Evolutionary conservation across 176 grass and related monocot genomes (phyloP).

Genomic region (Areca catechu): DNA sequence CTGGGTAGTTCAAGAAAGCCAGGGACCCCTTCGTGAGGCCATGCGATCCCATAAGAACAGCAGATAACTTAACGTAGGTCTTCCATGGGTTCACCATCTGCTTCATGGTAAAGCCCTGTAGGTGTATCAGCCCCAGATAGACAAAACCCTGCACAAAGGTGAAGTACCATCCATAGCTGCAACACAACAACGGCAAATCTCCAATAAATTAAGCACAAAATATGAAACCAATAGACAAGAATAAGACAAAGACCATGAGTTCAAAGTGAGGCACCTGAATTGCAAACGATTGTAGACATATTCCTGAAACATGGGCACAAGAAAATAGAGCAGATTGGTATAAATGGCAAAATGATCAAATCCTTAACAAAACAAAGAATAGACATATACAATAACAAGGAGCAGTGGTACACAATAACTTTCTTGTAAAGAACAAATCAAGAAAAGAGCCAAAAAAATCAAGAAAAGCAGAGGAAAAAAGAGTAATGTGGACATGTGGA

Average conservation of each 20-base stretch:
- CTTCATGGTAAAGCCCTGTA: slow-evolving; percentile 74
- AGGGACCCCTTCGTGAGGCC: slow-evolving; percentile 94
- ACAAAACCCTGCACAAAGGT: slow-evolving; percentile 90
- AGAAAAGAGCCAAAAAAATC: too few species aligned
- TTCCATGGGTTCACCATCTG: slow-evolving; percentile 94
- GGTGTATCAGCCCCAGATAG: slow-evolving; percentile 56
- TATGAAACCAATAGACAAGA: neutral
- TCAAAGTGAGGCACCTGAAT: slow-evolving; percentile 42
- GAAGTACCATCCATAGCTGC: slow-evolving; percentile 97
- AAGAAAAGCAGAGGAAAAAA: too few species aligned
- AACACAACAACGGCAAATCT: neutral
- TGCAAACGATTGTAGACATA: slow-evolving; percentile 93
- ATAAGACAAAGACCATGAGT: neutral
- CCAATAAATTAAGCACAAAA: too few species aligned
- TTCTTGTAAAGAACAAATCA: too few species aligned
- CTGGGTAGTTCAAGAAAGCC: slow-evolving; percentile 89
- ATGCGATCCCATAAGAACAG: slow-evolving; percentile 75
- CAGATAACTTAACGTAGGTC: slow-evolving; percentile 65
- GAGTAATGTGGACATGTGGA: too few species aligned
- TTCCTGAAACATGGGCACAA: slow-evolving; percentile 34
- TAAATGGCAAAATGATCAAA: too few species aligned
- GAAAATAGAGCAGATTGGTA: neutral
- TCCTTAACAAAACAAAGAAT: too few species aligned
- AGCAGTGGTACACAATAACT: too few species aligned
- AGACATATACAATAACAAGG: too few species aligned